Percentiles rank a stretch among this genome's conserved stretches.
phyloP scores from a whole-genome alignment of 2,329 filamentous ascomycete species.

The Colletotrichum tofieldiae region DNA sequence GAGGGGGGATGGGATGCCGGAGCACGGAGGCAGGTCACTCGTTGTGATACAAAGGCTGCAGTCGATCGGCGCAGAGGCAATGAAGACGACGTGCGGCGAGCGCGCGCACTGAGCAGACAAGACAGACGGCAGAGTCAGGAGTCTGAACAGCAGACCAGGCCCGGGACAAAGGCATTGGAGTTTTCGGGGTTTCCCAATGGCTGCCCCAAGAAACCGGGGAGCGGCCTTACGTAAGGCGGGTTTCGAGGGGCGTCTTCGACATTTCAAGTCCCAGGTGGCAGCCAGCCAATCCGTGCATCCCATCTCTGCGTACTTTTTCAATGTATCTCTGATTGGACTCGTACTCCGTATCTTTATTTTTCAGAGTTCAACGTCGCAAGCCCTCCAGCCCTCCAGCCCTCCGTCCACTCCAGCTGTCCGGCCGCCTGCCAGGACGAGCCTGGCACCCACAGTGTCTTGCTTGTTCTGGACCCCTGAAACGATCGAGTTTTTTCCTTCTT shows the following conservation, averaged over 20 bases:
- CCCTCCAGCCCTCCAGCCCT: conserved; percentile 11
- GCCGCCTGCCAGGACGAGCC: conserved; percentile 33
- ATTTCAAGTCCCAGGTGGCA: conserved; percentile 28
- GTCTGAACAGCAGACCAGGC: conserved; percentile 27
- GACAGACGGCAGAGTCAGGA: conserved; percentile 17
- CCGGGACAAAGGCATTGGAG: conserved; percentile 7
- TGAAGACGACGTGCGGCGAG: conserved; percentile 13
- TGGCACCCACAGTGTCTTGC: conserved; percentile 36
- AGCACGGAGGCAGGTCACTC: conserved; percentile 26
- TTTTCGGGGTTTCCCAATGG: conserved; percentile 26
- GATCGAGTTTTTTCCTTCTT: conserved; percentile 38
- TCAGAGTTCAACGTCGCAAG: conserved; percentile 26
- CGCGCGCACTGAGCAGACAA: conserved; percentile 14
- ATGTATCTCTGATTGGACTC: conserved; percentile 19
- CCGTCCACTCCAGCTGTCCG: conserved; percentile 24
- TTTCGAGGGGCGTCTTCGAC: conserved; percentile 5
- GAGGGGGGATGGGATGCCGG: conserved; percentile 13
- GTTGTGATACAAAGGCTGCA: conserved; percentile 27
- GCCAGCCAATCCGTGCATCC: conserved; percentile 34
- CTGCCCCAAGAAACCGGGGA: conserved; percentile 27
- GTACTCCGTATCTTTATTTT: not conserved
- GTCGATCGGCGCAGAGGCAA: conserved; percentile 28
- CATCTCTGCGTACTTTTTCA: not conserved
- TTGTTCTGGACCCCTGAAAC: conserved; percentile 43
- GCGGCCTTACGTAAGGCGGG: conserved; percentile 33